These are phyloP conservation scores for Leccinellum albellum DNA, from an alignment of 768 basidiomycete species.

Conservation along the genomic window DNA sequence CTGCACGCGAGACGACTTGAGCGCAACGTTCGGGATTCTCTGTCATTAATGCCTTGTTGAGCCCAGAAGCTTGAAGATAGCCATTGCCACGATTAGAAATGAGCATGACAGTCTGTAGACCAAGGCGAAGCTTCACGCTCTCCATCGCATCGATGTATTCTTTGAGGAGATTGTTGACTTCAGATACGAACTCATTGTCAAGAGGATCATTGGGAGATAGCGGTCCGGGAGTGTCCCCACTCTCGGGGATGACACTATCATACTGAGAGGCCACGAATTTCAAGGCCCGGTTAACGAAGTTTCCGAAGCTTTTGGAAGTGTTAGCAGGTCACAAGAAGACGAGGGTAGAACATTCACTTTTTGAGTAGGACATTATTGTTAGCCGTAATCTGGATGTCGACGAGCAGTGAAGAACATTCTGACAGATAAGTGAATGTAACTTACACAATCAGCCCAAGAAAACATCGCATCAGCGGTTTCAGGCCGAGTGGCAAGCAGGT, in stretches of 20 bases:
- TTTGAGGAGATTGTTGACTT: slow-evolving; percentile 73
- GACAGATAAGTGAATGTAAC: slow-evolving; percentile 21
- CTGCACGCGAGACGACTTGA: slow-evolving; percentile 81
- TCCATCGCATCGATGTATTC: slow-evolving; percentile 90
- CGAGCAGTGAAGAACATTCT: not conserved
- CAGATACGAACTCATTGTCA: slow-evolving; percentile 73
- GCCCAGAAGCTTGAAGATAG: slow-evolving; percentile 89
- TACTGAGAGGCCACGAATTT: slow-evolving; percentile 92
- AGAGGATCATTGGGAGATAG: slow-evolving; percentile 61
- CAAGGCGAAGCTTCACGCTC: slow-evolving; percentile 80
- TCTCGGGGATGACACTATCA: slow-evolving; percentile 74
- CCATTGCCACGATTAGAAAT: slow-evolving; percentile 86
- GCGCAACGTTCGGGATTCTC: slow-evolving; percentile 83
- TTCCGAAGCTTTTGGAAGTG: slow-evolving; percentile 67
- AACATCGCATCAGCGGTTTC: slow-evolving; percentile 95
- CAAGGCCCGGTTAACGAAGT: slow-evolving; percentile 92
- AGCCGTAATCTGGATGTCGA: slow-evolving; percentile 61
- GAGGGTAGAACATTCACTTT: slow-evolving; percentile 52
- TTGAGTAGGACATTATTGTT: slow-evolving; percentile 94
- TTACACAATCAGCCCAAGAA: slow-evolving; percentile 91
- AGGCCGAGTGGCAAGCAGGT: slow-evolving; percentile 86
- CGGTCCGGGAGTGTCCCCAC: slow-evolving; percentile 64
- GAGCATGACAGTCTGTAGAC: slow-evolving; percentile 85
- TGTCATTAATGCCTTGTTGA: slow-evolving; percentile 85
- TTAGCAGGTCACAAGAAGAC: not conserved